A percentile compares a stretch with the other conserved stretches of the same genome.
phyloP scores from a whole-genome alignment of 2,329 filamentous ascomycete genomes.

The Metarhizium brunneum region DNA sequence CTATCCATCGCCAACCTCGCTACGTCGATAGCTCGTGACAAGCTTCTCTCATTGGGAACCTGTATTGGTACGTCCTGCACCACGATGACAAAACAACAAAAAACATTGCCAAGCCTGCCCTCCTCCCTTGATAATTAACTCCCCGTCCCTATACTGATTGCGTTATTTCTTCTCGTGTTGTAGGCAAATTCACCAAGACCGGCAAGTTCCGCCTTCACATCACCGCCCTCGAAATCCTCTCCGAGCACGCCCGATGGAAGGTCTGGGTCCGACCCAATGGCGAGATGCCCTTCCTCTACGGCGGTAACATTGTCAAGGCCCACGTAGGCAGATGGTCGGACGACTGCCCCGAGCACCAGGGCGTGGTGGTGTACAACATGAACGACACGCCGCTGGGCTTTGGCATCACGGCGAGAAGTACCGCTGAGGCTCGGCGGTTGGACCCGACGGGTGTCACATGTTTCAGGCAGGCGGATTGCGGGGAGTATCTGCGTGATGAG shows the following conservation, averaged over 20 bases:
- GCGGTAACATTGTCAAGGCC: conserved; percentile 70
- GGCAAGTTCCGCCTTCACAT: conserved; percentile 94
- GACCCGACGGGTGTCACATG: conserved; percentile 86
- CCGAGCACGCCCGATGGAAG: conserved; percentile 89
- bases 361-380: conserved; percentile 84
- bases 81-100: not conserved
- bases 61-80: conserved; percentile 51
- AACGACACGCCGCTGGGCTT: conserved; percentile 91
- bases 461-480: conserved; percentile 88
- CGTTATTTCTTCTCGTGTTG: not conserved
- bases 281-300: conserved; percentile 95
- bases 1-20: conserved; percentile 86
- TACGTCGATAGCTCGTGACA: conserved; percentile 72
- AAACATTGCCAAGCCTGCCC: no score
- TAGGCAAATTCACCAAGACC: conserved; percentile 91
- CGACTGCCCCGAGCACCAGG: conserved; percentile 88
- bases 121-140: no score
- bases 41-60: conserved; percentile 78
- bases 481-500: conserved; percentile 86
- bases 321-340: conserved; percentile 75
- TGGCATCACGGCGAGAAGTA: conserved; percentile 81
- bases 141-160: no score
- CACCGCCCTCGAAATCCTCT: conserved; percentile 77
- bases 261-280: conserved; percentile 95
- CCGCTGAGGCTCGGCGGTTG: conserved; percentile 70